A percentile compares a stretch with the other conserved stretches of the same genome.
phyloP scores from a whole-genome alignment of 1,139 yeast species.

The Nakaseomyces uthaithaninus region DNA sequence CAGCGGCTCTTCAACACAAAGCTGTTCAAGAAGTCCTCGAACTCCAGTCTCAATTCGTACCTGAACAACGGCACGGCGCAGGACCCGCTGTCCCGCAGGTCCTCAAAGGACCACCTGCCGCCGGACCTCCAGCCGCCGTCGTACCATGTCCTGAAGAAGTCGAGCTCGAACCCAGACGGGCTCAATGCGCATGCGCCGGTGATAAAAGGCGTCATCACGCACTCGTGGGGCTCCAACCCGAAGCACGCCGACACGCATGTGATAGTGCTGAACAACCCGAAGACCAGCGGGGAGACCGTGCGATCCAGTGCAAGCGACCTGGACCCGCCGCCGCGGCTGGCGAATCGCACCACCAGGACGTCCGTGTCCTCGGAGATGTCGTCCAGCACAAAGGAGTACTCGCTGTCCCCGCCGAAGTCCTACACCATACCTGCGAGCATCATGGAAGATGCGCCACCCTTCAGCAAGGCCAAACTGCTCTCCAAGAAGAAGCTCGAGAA shows the following conservation, averaged over 20 bases:
- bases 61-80: neutral
- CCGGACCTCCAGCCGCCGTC: conserved; percentile 13
- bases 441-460: conserved; percentile 4
- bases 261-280: conserved; percentile 23
- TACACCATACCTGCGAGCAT: conserved; percentile 1
- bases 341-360: conserved; percentile 6
- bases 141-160: conserved; percentile 6
- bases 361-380: conserved; percentile 5
- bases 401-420: neutral
- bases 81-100: conserved; percentile 9
- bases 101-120: conserved; percentile 10
- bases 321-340: conserved; percentile 1
- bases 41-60: conserved; percentile 15
- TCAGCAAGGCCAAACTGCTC: neutral
- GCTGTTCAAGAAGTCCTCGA: conserved; percentile 24
- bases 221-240: conserved; percentile 34
- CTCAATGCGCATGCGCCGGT: conserved; percentile 23
- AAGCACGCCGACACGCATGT: conserved; percentile 18
- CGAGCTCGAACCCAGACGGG: conserved; percentile 3
- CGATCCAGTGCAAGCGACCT: conserved; percentile 4
- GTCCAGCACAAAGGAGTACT: conserved; percentile 1
- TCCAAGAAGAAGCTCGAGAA: conserved; percentile 12
- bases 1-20: conserved; percentile 25
- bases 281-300: conserved; percentile 9
- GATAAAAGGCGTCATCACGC: conserved; percentile 36